Percentiles rank a stretch among this genome's conserved stretches.
Evolutionary conservation across 768 basidiomycete genomes (phyloP).

Genomic region (Mycena venus): DNA sequence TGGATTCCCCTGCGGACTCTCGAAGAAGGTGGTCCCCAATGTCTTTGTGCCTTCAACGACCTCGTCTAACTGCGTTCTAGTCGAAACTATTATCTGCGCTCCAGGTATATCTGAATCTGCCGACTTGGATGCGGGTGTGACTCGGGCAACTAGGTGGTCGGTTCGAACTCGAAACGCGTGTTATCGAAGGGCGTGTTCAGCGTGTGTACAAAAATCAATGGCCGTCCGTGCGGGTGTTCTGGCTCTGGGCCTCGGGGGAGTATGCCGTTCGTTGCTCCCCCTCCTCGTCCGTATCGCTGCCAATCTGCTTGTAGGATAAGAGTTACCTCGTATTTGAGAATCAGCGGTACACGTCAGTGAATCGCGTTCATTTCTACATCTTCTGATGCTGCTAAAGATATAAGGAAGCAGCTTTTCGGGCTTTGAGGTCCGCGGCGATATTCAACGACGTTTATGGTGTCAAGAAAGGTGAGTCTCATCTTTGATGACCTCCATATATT

Average conservation of each 20-base stretch:
- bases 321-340: slow-evolving; percentile 66
- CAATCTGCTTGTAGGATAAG: slow-evolving; percentile 35
- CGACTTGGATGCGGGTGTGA: neutral
- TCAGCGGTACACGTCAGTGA: slow-evolving; percentile 55
- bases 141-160: slow-evolving; percentile 23
- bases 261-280: slow-evolving; percentile 37
- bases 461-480: slow-evolving; percentile 55
- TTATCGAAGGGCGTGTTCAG: slow-evolving; percentile 60
- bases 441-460: slow-evolving; percentile 60
- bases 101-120: no score
- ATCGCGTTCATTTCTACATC: neutral
- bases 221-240: slow-evolving; percentile 63
- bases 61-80: slow-evolving; percentile 34
- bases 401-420: slow-evolving; percentile 51
- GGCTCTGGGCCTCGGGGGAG: slow-evolving; percentile 52
- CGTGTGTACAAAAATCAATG: slow-evolving; percentile 67
- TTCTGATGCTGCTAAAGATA: neutral
- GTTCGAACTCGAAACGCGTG: slow-evolving; percentile 57
- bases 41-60: neutral
- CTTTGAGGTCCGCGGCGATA: slow-evolving; percentile 52
- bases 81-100: slow-evolving; percentile 51
- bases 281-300: no score
- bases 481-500: neutral
- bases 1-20: slow-evolving; percentile 33
- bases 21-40: slow-evolving; percentile 27